Conservation (phyloP, 805 yeast species). For the Hanseniaspora jakobsenii region DNA sequence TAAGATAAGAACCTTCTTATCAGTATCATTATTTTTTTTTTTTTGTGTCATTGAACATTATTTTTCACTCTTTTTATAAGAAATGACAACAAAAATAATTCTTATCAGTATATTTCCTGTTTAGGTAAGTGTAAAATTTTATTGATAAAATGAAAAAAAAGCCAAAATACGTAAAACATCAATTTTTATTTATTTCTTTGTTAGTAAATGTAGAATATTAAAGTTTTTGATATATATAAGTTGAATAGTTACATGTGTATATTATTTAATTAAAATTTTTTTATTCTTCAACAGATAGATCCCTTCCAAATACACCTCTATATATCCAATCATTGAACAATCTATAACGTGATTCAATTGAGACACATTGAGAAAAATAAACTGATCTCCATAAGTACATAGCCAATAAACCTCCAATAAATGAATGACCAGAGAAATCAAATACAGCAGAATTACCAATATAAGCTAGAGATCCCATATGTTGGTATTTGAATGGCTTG, state of each 20-base stretch:
- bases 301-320: constrained; percentile 47
- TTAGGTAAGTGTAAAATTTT: not conserved
- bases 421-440: constrained; percentile 48
- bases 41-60: not conserved
- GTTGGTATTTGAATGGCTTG: constrained; percentile 50
- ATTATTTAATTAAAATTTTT: constrained; percentile 14
- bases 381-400: constrained; percentile 65
- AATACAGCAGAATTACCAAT: constrained; percentile 62
- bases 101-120: not conserved
- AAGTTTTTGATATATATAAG: too few species aligned
- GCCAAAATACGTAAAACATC: too few species aligned
- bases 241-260: too few species aligned
- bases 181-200: not conserved
- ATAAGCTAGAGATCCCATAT: constrained; percentile 56
- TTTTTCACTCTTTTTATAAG: constrained; percentile 1
- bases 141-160: constrained; percentile 1
- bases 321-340: constrained; percentile 59
- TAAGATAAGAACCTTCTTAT: too few species aligned
- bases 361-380: constrained; percentile 56
- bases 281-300: constrained; percentile 28
- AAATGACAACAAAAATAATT: not conserved
- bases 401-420: constrained; percentile 56
- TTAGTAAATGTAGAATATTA: not conserved
- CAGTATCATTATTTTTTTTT: too few species aligned
- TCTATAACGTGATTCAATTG: constrained; percentile 50